These are phyloP conservation scores for Corynascus novoguineensis DNA, from an alignment of 495 filamentous ascomycete genomes.

Conservation along the genomic window DNA sequence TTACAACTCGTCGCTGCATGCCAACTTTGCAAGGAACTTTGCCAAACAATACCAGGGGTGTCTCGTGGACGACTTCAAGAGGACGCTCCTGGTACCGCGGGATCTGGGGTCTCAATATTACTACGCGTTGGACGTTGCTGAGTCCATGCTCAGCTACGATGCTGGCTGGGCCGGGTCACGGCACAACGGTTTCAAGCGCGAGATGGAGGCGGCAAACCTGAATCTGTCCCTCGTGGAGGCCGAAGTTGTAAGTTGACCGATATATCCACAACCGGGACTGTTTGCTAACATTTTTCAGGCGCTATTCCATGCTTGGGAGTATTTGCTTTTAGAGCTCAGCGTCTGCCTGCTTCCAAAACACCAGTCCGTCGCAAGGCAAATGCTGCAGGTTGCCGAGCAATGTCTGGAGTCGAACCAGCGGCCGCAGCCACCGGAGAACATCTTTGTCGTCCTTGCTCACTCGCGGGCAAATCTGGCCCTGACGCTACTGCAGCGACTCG, in stretches of 20 bases:
- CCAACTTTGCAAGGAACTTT: constrained; percentile 79
- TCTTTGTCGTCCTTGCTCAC: constrained; percentile 67
- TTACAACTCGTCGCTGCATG: constrained; percentile 83
- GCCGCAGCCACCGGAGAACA: constrained; percentile 58
- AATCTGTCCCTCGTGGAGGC: constrained; percentile 89
- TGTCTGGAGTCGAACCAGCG: constrained; percentile 67
- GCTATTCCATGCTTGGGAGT: constrained; percentile 84
- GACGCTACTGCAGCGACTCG: constrained; percentile 68
- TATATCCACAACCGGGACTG: neutral
- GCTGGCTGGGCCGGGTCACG: constrained; percentile 63
- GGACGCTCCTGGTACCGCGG: constrained; percentile 57
- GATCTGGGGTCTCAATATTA: constrained; percentile 69
- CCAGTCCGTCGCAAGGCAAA: constrained; percentile 55
- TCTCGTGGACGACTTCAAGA: constrained; percentile 67
- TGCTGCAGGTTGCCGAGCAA: constrained; percentile 60
- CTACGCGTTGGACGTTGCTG: constrained; percentile 70
- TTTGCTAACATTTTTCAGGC: constrained; percentile 45
- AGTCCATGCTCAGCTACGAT: constrained; percentile 69
- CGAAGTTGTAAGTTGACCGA: constrained; percentile 63
- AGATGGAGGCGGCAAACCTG: constrained; percentile 78
- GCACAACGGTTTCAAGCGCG: constrained; percentile 66
- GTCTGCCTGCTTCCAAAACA: constrained; percentile 57
- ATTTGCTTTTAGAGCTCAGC: constrained; percentile 78
- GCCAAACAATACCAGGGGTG: constrained; percentile 66
- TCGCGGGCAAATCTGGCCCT: constrained; percentile 70